Base-by-base conservation (phyloP, 2,329 filamentous ascomycete species). In the Verticillium nubilum region DNA sequence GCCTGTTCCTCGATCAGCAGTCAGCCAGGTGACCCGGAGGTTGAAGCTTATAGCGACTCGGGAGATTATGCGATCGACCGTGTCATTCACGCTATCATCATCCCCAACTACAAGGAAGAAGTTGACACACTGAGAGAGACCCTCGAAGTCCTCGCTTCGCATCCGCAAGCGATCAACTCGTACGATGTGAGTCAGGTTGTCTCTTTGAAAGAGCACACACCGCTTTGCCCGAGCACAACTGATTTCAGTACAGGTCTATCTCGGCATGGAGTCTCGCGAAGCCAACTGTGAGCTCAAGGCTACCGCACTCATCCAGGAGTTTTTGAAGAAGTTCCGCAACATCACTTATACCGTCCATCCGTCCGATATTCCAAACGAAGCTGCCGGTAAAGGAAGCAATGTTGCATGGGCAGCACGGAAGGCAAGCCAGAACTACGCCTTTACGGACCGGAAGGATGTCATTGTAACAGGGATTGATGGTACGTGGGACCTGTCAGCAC, bases 41-140 rank as follows among this genome's bases (percentile, higher is more conserved):
- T 73, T 29, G 79, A 82, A 37, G 70, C 76, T 58, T 78, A 76
- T 63, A 72, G 74, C 52, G 81, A 84, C 54, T 71, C 65, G 52
- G 77, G 79, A 19, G 69, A 72, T 10, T 70, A 74, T 1, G 68
- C 73, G n/a, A 74, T 79, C 7, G 65, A 65, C 47, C 74, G 75
- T 26, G 72, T 88, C 59, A 74, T 89, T 29, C 86, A 90, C 68
- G 86, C 84, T 15, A 88, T 91, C 62, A 78, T 91, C 63, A 79
- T 91, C 52, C 88, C 88, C 19, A 90, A 90, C 67, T 91, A 91
- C 75, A 89, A 89, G 71, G 88, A 91, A 70, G 87, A 90, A 59
- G 75, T 86, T 59, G 85, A 88, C 60, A 89, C 85, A 0, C 75
- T 91, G 54, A 80, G 83, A 63, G 86, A 89, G 68, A 91, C 88